A percentile compares a stretch with the other conserved stretches of the same genome.
These are phyloP conservation scores for Penicillium parvum DNA, from an alignment of 495 filamentous ascomycete genomes.

Conservation along the genomic window DNA sequence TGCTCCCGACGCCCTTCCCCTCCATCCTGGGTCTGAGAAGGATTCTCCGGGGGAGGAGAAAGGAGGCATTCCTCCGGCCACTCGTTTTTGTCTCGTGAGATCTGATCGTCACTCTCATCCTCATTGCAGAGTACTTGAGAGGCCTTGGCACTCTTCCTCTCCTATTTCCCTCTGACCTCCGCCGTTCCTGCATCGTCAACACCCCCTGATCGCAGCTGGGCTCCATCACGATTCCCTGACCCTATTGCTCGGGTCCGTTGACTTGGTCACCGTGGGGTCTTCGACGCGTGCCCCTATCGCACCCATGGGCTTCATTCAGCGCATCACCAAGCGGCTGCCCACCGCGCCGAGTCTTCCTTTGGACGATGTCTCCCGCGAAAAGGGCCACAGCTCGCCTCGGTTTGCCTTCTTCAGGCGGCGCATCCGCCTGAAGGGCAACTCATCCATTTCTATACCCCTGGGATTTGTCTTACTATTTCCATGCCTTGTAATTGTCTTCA, in stretches of 20 bases:
- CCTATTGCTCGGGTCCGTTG: constrained; percentile 23
- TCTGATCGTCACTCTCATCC: constrained; percentile 2
- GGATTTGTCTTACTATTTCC: constrained; percentile 93
- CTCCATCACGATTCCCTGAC: constrained; percentile 9
- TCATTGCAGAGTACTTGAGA: constrained; percentile 1
- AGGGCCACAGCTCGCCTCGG: constrained; percentile 48
- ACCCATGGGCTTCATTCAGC: constrained; percentile 60
- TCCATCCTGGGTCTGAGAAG: constrained; percentile 31
- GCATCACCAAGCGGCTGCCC: constrained; percentile 60
- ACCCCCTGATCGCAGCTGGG: constrained; percentile 10
- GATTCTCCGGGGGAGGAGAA: constrained; percentile 35
- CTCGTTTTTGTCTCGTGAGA: constrained; percentile 39
- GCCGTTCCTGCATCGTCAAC: background rate
- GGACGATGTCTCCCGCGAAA: constrained; percentile 53
- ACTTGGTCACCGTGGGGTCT: constrained; percentile 20
- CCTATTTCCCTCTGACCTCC: constrained; percentile 3
- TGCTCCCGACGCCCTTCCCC: constrained; percentile 26
- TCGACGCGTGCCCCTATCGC: constrained; percentile 25
- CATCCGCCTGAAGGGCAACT: constrained; percentile 90
- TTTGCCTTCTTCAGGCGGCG: constrained; percentile 86
- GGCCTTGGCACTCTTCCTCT: background rate
- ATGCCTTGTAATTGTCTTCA: constrained; percentile 83
- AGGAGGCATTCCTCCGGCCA: constrained; percentile 50
- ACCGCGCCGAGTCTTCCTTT: constrained; percentile 56
- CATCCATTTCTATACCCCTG: constrained; percentile 87